Base-by-base conservation (phyloP, 2,329 filamentous ascomycete species). In the Thielaviopsis populi region DNA sequence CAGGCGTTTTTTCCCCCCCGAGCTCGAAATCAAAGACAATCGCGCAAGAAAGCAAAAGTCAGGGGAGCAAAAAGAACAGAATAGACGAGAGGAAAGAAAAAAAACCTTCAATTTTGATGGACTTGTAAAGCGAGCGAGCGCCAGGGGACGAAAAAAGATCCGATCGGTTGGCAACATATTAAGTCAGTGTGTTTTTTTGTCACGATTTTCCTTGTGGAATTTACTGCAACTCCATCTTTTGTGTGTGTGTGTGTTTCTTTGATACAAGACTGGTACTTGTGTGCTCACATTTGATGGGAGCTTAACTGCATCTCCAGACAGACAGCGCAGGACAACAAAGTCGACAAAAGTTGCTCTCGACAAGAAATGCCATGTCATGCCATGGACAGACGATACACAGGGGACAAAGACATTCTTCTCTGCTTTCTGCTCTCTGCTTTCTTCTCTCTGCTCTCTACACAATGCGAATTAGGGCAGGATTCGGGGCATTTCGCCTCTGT, bases 101-200 rank as follows among this genome's bases (percentile, higher is more conserved):
- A 22, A 53, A 54, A 59, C 46, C 13, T 53, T 8, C 17, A 37
- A 46, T 59, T 56, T 63, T 37, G 10, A 58, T 30, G 61, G 15
- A 30, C 27, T 30, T 15, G n/a, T n/a, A 43, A 30, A 30, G n/a
- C n/a, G n/a, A 42, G 50, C 37, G 48, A 62, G 43, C 15, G 30
- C 48, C 61, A 43, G 61, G 50, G 61, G 22, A 63, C 22, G 17
- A 56, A 63, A 63, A 63, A 56, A 56, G 61, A 54, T 63, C 61
- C 50, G 61, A 41, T 58, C 33, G 48, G 30, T 19, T 40, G 22
- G 30, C 53, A 37, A 11, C 27, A 37, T 56, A 56, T 56, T 48
- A 61, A 30, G 41, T 61, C 41, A 43, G 59, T 48, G 53, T 37
- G 53, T 37, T 56, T 56, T 33, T 50, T 50, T 37, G 10, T 61